Base-by-base conservation (phyloP, 305 asterid species). In the Fraxinus sp. region DNA sequence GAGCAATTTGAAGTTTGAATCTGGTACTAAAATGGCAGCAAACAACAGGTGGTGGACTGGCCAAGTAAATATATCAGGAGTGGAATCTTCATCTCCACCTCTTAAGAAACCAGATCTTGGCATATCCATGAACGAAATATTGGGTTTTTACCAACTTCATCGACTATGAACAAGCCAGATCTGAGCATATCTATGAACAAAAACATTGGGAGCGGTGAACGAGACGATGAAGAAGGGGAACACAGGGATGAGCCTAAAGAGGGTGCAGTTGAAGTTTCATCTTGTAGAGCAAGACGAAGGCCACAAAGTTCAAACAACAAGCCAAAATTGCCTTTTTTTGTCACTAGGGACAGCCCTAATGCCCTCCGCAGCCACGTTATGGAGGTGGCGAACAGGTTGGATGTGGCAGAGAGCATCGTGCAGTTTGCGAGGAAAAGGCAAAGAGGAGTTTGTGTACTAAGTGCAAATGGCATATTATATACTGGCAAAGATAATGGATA, bases 341-440 rank as follows among this genome's bases (percentile, higher is more conserved):
- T 88, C 5, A 88, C 91, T 1, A 36, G 87, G 32, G 91, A 88
- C 32, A 88, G 91, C 86, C 91, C 91, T 7, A 86, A 88, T 39
- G 89, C 91, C 0, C 87, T 88, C 11, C 77, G 89, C 32, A 86
- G 89, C 82, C 91, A 88, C 26, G 88, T 88, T 0, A 83, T 88
- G 88, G 91, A 88, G 73, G 89, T 88, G 32, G 86, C 89, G 0
- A 85, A 84, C 30, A 89, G 91, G 5, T 84, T 88, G 8, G 91
- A 88, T 5, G 86, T 88, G 22, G 91, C 89, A 1, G 89, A 86
- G 24, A 85, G 88, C 35, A 86, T 88, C 16, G 91, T 89, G 1
- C 88, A 88, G 26, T 88, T 88, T 49, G 89, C 91, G 2, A 82
- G 91, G 77, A 83, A 82, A 33, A 81, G 89, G 11, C 89, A 86